phyloP scores from a whole-genome alignment of 1,284 basidiomycete species.

The Ceratobasidium theobromae region DNA sequence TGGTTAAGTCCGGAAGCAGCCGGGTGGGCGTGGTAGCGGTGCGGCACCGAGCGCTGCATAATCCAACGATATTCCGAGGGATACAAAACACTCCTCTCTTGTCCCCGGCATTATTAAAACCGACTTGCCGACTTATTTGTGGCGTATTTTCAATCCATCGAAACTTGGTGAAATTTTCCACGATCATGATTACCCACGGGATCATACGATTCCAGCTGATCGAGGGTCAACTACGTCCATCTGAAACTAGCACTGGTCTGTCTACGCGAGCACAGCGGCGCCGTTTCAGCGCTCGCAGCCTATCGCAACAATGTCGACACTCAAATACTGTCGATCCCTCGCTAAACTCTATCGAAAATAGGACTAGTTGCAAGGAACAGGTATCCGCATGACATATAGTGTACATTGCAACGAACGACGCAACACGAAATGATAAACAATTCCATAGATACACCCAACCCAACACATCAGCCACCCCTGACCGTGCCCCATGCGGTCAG shows the following conservation, averaged over 20 bases:
- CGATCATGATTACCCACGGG: background rate
- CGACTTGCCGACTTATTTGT: background rate
- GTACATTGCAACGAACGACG: constrained; percentile 9
- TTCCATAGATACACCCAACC: constrained; percentile 10
- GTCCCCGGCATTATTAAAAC: too few relatives aligned
- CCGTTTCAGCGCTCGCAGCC: too few relatives aligned
- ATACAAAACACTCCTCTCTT: too few relatives aligned
- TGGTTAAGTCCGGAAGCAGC: background rate
- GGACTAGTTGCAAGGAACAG: constrained; percentile 18
- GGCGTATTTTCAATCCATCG: background rate
- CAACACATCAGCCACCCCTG: background rate
- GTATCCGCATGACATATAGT: constrained; percentile 9
- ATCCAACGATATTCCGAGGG: too few relatives aligned
- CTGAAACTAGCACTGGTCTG: constrained; percentile 10
- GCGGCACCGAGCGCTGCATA: background rate
- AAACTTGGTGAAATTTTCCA: background rate
- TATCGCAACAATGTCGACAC: too few relatives aligned
- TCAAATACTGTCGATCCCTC: too few relatives aligned
- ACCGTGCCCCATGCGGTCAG: background rate
- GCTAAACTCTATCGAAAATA: background rate
- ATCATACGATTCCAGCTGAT: background rate
- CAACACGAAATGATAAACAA: background rate
- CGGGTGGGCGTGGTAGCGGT: background rate
- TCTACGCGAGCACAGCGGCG: too few relatives aligned
- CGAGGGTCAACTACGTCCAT: background rate